Evolutionary conservation across 2,329 filamentous ascomycete species (phyloP), one percentile per base, ranked within the genome.

Genomic region (Fragosphaeria purpurea): DNA sequence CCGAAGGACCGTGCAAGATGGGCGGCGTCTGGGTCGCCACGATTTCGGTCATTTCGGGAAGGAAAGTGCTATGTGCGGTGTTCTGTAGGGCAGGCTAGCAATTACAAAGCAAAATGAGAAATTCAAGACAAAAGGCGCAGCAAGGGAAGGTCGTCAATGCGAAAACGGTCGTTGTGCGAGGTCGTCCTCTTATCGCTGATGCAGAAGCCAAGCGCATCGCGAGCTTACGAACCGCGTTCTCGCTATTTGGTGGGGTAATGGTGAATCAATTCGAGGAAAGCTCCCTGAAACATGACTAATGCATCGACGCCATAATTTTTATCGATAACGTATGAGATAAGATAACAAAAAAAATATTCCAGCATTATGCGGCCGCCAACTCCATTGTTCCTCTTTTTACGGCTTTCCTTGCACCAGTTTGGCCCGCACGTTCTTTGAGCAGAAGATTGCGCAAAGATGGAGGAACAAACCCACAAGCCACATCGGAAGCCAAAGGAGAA

Each of bases 401-500:
- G 37, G 12, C 37, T n/a, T 39, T 44, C 41, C 38, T 35, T 41
- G 22, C 5, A 30, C n/a, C 22, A 2, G 4, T 37, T 41, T 7
- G 35, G 40, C 32, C 30, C 13, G 9, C 41, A 32, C 22, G 11
- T n/a, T 12, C 6, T 39, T 5, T 10, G 39, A 32, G 30, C 40
- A 34, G 38, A 22, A 40, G 34, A 34, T 34, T 45, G 45, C 60
- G 56, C 64, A 66, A 76, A 57, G 60, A 90, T 89, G 86, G 86
- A 90, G 65, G 86, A 89, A 64, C 89, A 95, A 71, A 68, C 76
- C 41, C 89, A 97, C 63, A 83, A 87, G 68, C 80, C 88, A 61
- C 91, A 97, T 74, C 78, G 90, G 61, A 84, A 88, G 64, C 71
- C 83, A 30, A 96, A 95, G 70, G 87, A 91, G 70, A 95, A 94